A percentile compares a stretch with the other conserved stretches of the same genome.
Evolutionary conservation across 768 basidiomycete genomes (phyloP).

Genomic region (Xerocomellus amylosporus): DNA sequence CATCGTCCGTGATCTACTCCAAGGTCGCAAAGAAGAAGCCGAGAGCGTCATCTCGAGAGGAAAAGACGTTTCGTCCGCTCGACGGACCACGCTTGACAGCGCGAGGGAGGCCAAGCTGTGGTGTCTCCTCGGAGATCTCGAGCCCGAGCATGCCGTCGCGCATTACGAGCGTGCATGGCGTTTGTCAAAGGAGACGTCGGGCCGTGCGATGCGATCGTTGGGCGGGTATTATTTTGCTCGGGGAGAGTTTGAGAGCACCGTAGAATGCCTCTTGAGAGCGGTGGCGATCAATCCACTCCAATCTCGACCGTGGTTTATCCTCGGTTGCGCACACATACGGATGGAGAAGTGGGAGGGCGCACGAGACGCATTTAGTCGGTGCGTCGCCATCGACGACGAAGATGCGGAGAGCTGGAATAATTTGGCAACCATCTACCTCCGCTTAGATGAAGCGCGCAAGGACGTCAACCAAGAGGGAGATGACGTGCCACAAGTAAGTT

Average conservation of each 20-base stretch:
- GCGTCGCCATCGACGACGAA: conserved; percentile 90
- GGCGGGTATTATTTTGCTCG: conserved; percentile 79
- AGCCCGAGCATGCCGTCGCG: conserved; percentile 61
- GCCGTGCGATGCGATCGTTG: conserved; percentile 87
- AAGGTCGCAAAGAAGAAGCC: conserved; percentile 80
- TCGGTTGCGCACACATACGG: conserved; percentile 90
- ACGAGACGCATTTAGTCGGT: conserved; percentile 77
- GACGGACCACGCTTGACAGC: conserved; percentile 50
- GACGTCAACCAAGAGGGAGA: conserved; percentile 33
- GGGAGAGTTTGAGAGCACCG: conserved; percentile 60
- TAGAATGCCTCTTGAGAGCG: conserved; percentile 65
- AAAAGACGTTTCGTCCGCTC: conserved; percentile 45
- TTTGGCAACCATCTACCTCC: conserved; percentile 89
- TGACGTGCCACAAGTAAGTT: conserved; percentile 22
- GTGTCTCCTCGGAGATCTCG: conserved; percentile 93
- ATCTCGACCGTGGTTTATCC: conserved; percentile 89
- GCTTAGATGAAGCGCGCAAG: conserved; percentile 53
- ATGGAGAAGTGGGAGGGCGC: conserved; percentile 82
- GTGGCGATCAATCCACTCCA: conserved; percentile 87
- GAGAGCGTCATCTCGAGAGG: conserved; percentile 65
- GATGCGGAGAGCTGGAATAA: conserved; percentile 99
- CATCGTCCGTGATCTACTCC: conserved; percentile 82
- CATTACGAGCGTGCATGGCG: conserved; percentile 87
- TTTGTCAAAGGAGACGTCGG: conserved; percentile 75
- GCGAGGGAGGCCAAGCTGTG: conserved; percentile 87